phyloP scores from a whole-genome alignment of 2,329 filamentous ascomycete species.

The Macrophomina pseudophaseolina region DNA sequence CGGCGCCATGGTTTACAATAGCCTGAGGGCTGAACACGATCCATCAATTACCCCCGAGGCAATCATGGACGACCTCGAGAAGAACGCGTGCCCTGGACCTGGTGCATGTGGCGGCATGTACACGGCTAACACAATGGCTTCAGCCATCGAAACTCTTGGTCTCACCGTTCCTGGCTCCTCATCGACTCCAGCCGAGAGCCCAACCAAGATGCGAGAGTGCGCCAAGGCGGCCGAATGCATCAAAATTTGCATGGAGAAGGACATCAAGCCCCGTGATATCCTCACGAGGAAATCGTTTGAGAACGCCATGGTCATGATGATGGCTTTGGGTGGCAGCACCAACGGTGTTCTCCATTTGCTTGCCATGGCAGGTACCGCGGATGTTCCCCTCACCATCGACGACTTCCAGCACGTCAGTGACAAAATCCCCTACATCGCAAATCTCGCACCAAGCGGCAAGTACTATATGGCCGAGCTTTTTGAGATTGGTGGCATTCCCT shows the following conservation, averaged over 20 bases:
- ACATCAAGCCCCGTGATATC: slow-evolving; percentile 81
- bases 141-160: slow-evolving; percentile 87
- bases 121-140: slow-evolving; percentile 93
- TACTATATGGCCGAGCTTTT: slow-evolving; percentile 91
- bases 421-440: slow-evolving; percentile 83
- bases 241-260: slow-evolving; percentile 76
- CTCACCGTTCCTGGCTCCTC: slow-evolving; percentile 82
- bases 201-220: slow-evolving; percentile 86
- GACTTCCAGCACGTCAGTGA: slow-evolving; percentile 82
- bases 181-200: slow-evolving; percentile 78
- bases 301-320: slow-evolving; percentile 87
- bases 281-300: slow-evolving; percentile 82
- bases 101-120: slow-evolving; percentile 93
- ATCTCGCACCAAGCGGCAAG: slow-evolving; percentile 81
- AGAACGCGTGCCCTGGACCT: slow-evolving; percentile 75
- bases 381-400: slow-evolving; percentile 76
- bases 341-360: slow-evolving; percentile 89
- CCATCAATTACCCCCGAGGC: slow-evolving; percentile 73
- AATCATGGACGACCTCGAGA: slow-evolving; percentile 82
- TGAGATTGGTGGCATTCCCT: slow-evolving; percentile 81
- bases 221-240: slow-evolving; percentile 80
- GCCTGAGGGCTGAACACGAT: slow-evolving; percentile 71
- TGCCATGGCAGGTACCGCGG: slow-evolving; percentile 86
- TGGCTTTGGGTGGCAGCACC: slow-evolving; percentile 88
- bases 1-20: slow-evolving; percentile 80